Conservation (phyloP, 2,329 filamentous ascomycete species). For the Penicillium sclerotiorum region DNA sequence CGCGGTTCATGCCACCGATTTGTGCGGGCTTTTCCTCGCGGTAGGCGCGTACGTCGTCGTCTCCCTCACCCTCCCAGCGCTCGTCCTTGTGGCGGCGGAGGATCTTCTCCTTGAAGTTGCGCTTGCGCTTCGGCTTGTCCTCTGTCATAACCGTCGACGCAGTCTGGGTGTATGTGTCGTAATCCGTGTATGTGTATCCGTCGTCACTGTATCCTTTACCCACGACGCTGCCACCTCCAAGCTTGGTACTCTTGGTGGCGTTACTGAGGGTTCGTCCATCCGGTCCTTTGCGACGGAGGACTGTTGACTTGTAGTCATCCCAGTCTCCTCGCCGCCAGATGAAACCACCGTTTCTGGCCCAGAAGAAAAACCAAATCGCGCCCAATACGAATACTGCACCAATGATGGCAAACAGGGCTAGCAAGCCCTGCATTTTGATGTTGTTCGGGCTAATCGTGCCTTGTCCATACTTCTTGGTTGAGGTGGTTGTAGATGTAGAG, state of each 20-base stretch:
- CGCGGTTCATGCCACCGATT: conserved; percentile 85
- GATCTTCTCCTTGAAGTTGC: conserved; percentile 44
- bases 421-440: conserved; percentile 64
- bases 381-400: conserved; percentile 73
- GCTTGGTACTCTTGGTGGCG: conserved; percentile 76
- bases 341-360: conserved; percentile 95
- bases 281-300: conserved; percentile 82
- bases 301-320: conserved; percentile 98
- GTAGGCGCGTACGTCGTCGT: conserved; percentile 76
- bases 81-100: conserved; percentile 46
- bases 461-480: conserved; percentile 27
- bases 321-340: conserved; percentile 83
- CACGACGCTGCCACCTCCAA: conserved; percentile 83
- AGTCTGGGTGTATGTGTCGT: conserved; percentile 33
- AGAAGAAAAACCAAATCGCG: conserved; percentile 97
- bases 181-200: conserved; percentile 52
- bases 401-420: conserved; percentile 83
- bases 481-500: conserved; percentile 19
- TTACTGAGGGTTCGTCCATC: conserved; percentile 84
- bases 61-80: conserved; percentile 63
- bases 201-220: conserved; percentile 67
- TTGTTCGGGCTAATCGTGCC: conserved; percentile 44
- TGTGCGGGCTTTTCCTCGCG: conserved; percentile 82
- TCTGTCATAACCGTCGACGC: conserved; percentile 48
- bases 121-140: conserved; percentile 28